Evolutionary conservation across 371 early-diverging fungal species (phyloP).

Genomic region (Conidiobolus incongruus): DNA sequence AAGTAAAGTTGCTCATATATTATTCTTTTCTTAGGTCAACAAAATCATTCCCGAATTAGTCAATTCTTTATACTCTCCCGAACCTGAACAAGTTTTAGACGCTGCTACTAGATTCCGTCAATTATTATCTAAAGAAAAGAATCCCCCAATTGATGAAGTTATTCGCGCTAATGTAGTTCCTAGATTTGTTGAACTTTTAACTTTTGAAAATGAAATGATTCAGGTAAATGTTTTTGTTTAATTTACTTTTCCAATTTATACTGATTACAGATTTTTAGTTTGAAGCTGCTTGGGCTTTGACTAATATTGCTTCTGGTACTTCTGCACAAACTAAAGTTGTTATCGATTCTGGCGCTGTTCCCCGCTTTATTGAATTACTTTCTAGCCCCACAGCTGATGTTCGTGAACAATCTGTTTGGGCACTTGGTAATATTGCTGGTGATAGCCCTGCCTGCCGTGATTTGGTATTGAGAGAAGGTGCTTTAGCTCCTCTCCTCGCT

Average conservation of each 20-base stretch:
- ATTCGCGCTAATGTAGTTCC: conserved; percentile 89
- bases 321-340: conserved; percentile 89
- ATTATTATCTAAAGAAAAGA: conserved; percentile 89
- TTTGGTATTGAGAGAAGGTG: conserved; percentile 67
- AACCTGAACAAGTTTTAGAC: conserved; percentile 44
- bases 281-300: conserved; percentile 99
- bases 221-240: conserved; percentile 71
- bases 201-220: conserved; percentile 47
- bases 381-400: conserved; percentile 71
- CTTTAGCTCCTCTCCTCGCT: conserved; percentile 54
- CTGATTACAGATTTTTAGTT: conserved; percentile 30
- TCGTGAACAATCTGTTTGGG: conserved; percentile 99
- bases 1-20: conserved; percentile 78
- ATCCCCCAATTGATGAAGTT: conserved; percentile 97
- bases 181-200: conserved; percentile 85
- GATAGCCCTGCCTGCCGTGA: conserved; percentile 93
- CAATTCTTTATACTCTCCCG: conserved; percentile 20
- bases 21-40: conserved; percentile 34
- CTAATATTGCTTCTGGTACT: conserved; percentile 99
- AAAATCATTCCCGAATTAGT: conserved; percentile 39
- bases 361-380: conserved; percentile 80
- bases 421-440: conserved; percentile 99
- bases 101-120: conserved; percentile 90
- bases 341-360: conserved; percentile 86
- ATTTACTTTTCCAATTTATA: conserved; percentile 41